Conservation (phyloP, 257 asterid species). For the Solanum piurae region DNA sequence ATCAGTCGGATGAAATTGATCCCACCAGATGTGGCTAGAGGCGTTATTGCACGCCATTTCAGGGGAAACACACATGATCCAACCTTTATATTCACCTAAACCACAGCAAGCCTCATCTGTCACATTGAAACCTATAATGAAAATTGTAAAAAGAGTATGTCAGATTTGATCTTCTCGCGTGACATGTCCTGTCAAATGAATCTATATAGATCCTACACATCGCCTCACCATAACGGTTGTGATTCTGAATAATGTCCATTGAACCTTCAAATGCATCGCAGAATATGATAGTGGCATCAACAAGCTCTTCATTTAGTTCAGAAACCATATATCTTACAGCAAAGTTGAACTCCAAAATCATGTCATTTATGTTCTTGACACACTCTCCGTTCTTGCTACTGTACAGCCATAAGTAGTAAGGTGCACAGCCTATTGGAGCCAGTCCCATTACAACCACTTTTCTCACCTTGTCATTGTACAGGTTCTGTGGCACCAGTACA, state of each 20-base stretch:
- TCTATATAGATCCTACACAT: neutral
- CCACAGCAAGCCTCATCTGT: constrained; percentile 91
- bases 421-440: constrained; percentile 92
- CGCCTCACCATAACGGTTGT: constrained; percentile 54
- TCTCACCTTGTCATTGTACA: constrained; percentile 68
- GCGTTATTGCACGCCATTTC: constrained; percentile 84
- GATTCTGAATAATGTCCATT: constrained; percentile 71
- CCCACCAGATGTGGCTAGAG: constrained; percentile 83
- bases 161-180: neutral
- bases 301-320: constrained; percentile 52
- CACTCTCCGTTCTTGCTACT: constrained; percentile 50
- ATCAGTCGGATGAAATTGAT: constrained; percentile 87
- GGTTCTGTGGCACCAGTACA: constrained; percentile 36
- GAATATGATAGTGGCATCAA: constrained; percentile 52
- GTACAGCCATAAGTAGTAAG: constrained; percentile 65
- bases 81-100: constrained; percentile 58
- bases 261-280: constrained; percentile 89
- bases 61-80: constrained; percentile 63
- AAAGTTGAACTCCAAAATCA: constrained; percentile 71
- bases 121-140: constrained; percentile 50
- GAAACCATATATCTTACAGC: constrained; percentile 67
- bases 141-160: neutral
- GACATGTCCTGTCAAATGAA: neutral
- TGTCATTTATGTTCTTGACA: constrained; percentile 48
- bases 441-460: constrained; percentile 85